Evolutionary conservation across 352 stramenopile species (phyloP).

Genomic region (Phytophthora pinifolia): DNA sequence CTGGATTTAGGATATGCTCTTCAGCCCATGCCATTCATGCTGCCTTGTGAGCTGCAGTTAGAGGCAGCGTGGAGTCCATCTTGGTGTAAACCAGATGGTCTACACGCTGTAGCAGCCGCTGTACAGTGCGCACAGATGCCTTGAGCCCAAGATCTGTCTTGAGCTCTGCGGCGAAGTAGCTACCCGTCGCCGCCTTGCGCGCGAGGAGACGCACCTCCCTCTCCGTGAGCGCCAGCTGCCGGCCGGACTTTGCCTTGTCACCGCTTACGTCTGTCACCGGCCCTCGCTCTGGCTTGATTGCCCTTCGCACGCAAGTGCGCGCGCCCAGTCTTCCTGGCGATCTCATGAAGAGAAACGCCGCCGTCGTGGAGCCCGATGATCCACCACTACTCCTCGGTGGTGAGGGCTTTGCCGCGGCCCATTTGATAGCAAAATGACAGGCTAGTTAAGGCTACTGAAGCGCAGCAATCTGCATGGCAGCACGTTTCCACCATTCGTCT

Average conservation of each 20-base stretch:
- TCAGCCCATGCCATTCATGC: constrained; percentile 2
- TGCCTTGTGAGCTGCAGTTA: too few species aligned
- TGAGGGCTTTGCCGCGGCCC: constrained; percentile 4
- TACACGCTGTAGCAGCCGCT: background rate
- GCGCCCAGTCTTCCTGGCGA: constrained; percentile 1
- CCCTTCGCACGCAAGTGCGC: constrained; percentile 1
- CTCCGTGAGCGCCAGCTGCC: background rate
- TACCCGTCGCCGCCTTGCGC: background rate
- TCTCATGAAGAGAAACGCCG: constrained; percentile 3
- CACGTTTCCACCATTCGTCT: too few species aligned
- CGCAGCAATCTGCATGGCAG: too few species aligned
- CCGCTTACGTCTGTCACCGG: background rate
- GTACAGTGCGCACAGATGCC: background rate
- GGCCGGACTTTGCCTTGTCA: background rate
- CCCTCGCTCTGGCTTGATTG: constrained; percentile 3
- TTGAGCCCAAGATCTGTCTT: constrained; percentile 1
- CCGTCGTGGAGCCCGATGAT: constrained; percentile 9
- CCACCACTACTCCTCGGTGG: constrained; percentile 6
- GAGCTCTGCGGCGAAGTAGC: background rate
- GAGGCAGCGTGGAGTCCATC: too few species aligned
- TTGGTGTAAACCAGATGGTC: constrained; percentile 10
- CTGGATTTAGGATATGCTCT: constrained; percentile 1
- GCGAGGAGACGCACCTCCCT: constrained; percentile 2
- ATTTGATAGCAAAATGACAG: constrained; percentile 3
- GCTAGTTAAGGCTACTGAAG: too few species aligned